Base-by-base conservation (phyloP, 192 early-diverging fungal species). In the Chytriomyces hyalinus region DNA sequence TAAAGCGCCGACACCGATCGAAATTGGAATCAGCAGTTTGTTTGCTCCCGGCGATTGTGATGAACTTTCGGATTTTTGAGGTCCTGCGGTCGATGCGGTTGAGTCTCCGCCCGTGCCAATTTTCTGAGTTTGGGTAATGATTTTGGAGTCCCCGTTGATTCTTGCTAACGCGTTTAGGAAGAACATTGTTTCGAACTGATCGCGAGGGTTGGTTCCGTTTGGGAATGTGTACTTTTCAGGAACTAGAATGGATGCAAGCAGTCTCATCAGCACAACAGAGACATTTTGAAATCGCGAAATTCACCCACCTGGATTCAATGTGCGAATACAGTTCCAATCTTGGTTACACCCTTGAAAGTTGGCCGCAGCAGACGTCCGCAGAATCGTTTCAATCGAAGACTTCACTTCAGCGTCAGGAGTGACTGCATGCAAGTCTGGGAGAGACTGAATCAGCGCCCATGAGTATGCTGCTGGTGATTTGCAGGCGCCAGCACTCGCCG, bases 201-300 rank as follows among this genome's bases (percentile, higher is more conserved):
- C 76, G 7, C 76, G 15, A 5, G 67, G 66, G 43, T 77, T 77
- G 4, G 76, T 69, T n/a, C 76, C 76, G 3, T 77, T 69, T 6
- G 66, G 49, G n/a, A 69, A 61, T 50, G 76, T 77, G 67, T 69
- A 77, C 57, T 67, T 17, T 11, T 11, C 20, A 15, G 50, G 50
- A 61, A 60, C 74, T 36, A 36, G 36, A 36, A 36, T 36, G 36
- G 4, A 36, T 2, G 2, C 36, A 36, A 36, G 4, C 3, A 36
- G 36, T 36, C 4, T 36, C 36, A 36, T 36, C 36, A 36, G 36
- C 1, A 36, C 36, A 36, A 4, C 36, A 36, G 1, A 4, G 4
- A 36, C 36, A 36, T 15, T 36, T 28, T 4, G 36, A 65, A 65
- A 65, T 15, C 64, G 36, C 17, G 3, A 28, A 26, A 1, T 48